Conservation (phyloP, 177 flowering plant genomes). For the Vitis hybrid region DNA sequence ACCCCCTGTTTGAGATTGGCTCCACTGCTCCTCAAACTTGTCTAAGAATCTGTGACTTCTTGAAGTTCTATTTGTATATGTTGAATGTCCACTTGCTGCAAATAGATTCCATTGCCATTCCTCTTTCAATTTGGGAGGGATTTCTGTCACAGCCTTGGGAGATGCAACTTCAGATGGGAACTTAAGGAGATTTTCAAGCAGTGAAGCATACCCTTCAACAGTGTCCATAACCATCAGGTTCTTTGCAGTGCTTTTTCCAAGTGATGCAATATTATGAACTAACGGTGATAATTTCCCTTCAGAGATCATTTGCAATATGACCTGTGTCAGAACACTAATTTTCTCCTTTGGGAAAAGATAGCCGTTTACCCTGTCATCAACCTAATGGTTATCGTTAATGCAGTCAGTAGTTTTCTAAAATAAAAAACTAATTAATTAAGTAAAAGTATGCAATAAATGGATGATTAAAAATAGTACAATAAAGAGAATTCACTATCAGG, state of each 20-base stretch:
- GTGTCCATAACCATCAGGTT: slow-evolving; percentile 73
- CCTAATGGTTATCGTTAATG: slow-evolving; percentile 48
- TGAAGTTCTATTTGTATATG: slow-evolving; percentile 31
- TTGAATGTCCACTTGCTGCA: slow-evolving; percentile 29
- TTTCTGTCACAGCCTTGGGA: slow-evolving; percentile 49
- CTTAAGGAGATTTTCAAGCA: slow-evolving; percentile 67
- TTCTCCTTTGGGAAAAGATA: slow-evolving; percentile 84
- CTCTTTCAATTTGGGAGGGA: slow-evolving; percentile 47
- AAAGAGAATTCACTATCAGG: not conserved
- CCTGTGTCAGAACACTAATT: slow-evolving; percentile 45
- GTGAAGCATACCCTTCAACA: slow-evolving; percentile 71
- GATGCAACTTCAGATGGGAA: slow-evolving; percentile 83
- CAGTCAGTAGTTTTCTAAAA: slow-evolving; percentile 30
- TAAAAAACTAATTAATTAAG: not conserved
- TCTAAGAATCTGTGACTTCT: slow-evolving; percentile 45
- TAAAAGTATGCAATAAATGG: not conserved
- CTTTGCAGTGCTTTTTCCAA: slow-evolving; percentile 60
- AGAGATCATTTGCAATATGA: slow-evolving; percentile 51
- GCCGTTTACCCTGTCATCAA: slow-evolving; percentile 87
- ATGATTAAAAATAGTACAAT: not conserved
- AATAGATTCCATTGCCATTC: slow-evolving; percentile 88
- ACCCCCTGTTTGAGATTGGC: slow-evolving; percentile 27
- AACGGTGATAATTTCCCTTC: slow-evolving; percentile 63
- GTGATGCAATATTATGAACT: slow-evolving; percentile 58
- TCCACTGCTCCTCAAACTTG: slow-evolving; percentile 53